These are phyloP conservation scores for Caryopteris hybrid DNA, from an alignment of 305 asterid genomes.

Conservation along the genomic window DNA sequence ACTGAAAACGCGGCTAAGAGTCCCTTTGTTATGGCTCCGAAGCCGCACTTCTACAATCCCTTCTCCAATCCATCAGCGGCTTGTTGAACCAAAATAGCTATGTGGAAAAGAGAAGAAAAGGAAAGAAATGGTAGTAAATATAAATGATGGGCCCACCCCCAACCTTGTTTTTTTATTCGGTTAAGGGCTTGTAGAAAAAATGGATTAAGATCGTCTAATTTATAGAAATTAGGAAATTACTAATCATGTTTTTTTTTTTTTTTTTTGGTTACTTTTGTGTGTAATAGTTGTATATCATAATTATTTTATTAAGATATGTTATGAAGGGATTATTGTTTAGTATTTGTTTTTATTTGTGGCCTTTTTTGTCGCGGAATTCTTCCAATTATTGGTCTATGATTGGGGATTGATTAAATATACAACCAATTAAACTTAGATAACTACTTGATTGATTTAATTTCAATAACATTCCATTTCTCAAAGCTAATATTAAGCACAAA, in stretches of 20 bases:
- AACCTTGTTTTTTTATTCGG: constrained; percentile 61
- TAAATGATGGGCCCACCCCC: constrained; percentile 24
- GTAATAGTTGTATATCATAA: constrained; percentile 30
- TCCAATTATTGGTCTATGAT: constrained; percentile 28
- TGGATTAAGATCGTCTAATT: constrained; percentile 26
- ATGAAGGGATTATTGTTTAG: constrained; percentile 36
- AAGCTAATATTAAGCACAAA: no score
- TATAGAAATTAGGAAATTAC: constrained; percentile 36
- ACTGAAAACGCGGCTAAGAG: constrained; percentile 37
- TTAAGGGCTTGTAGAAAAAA: constrained; percentile 49
- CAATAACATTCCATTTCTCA: no score
- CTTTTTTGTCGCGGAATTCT: not conserved
- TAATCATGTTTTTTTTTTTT: constrained; percentile 28
- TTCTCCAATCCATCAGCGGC: constrained; percentile 85
- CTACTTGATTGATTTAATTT: no score
- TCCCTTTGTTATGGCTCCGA: constrained; percentile 51
- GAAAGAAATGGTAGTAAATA: constrained; percentile 12
- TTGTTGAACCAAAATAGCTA: constrained; percentile 35
- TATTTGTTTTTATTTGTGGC: not conserved
- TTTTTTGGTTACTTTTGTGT: not conserved
- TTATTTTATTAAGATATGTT: constrained; percentile 29
- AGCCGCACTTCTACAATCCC: constrained; percentile 67
- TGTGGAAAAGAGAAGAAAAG: not conserved
- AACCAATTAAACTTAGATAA: no score
- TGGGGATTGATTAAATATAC: no score